phyloP scores from a whole-genome alignment of 2,329 filamentous ascomycete species.

The Botryotinia narcissicola region DNA sequence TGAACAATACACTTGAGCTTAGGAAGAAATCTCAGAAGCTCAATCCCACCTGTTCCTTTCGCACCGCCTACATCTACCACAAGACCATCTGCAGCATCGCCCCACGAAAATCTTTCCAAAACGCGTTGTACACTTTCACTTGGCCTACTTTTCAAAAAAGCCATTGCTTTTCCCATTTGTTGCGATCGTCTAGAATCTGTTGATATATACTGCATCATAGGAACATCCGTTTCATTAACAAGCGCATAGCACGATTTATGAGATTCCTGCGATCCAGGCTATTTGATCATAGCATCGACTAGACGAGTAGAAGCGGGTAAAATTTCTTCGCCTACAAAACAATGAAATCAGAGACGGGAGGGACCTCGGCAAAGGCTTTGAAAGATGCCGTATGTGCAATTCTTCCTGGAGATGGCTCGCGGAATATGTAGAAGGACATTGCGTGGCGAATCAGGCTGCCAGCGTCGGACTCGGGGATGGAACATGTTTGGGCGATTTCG shows the following conservation, averaged over 20 bases:
- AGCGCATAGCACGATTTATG: slow-evolving; percentile 20
- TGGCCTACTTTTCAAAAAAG: background rate
- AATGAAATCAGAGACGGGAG: slow-evolving; percentile 9
- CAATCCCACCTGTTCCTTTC: background rate
- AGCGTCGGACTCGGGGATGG: background rate
- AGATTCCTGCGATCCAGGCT: slow-evolving; percentile 19
- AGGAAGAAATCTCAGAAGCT: background rate
- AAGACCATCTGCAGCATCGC: background rate
- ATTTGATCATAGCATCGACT: slow-evolving; percentile 23
- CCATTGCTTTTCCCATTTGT: slow-evolving; percentile 14
- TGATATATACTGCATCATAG: slow-evolving; percentile 1
- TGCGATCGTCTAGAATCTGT: background rate
- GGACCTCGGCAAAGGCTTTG: slow-evolving; percentile 1
- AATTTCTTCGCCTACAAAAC: slow-evolving; percentile 15
- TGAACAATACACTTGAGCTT: slow-evolving; percentile 6
- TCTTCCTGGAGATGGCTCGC: slow-evolving; percentile 16
- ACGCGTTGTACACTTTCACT: background rate
- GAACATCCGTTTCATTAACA: background rate
- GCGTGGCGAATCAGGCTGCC: slow-evolving; percentile 48
- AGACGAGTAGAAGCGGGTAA: slow-evolving; percentile 10
- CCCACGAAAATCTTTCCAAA: background rate
- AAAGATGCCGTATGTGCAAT: slow-evolving; percentile 23
- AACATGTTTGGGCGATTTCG: background rate
- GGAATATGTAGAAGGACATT: slow-evolving; percentile 51
- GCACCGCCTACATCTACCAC: slow-evolving; percentile 3